phyloP scores from a whole-genome alignment of 257 asterid species.

The Voacanga thouarsii region DNA sequence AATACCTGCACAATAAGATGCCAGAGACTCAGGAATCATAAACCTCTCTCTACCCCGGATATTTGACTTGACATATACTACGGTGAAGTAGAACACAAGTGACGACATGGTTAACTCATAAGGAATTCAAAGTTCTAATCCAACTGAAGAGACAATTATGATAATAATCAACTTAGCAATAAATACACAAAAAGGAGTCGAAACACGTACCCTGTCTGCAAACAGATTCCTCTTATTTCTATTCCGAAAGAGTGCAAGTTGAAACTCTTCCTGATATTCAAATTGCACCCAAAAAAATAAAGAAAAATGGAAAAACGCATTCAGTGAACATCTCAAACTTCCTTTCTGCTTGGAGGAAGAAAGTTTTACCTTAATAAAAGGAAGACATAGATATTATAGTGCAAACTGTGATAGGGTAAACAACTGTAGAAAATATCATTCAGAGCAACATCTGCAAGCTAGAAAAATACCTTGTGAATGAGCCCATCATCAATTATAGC shows the following conservation, averaged over 20 bases:
- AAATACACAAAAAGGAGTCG: neutral
- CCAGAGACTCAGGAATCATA: neutral
- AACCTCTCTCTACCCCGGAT: neutral
- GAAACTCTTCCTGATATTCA: slow-evolving; percentile 80
- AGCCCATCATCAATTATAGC: slow-evolving; percentile 77
- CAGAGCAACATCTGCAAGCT: neutral
- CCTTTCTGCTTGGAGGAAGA: neutral
- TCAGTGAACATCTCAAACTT: neutral
- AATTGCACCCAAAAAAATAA: slow-evolving; percentile 13
- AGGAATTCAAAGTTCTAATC: neutral
- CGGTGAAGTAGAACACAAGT: neutral
- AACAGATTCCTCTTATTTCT: slow-evolving; percentile 64
- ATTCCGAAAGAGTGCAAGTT: slow-evolving; percentile 84
- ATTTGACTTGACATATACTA: neutral
- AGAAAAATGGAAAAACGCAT: neutral
- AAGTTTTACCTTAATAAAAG: neutral
- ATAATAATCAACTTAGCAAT: slow-evolving; percentile 7
- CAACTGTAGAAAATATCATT: neutral
- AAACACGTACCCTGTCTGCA: slow-evolving; percentile 65
- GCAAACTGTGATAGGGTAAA: neutral
- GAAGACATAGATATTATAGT: neutral
- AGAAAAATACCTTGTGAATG: slow-evolving; percentile 70
- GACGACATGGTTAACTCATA: neutral
- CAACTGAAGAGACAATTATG: neutral
- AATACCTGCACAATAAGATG: slow-evolving; percentile 45